Evolutionary conservation across 305 asterid species (phyloP).

Genomic region (Andrographis paniculata): DNA sequence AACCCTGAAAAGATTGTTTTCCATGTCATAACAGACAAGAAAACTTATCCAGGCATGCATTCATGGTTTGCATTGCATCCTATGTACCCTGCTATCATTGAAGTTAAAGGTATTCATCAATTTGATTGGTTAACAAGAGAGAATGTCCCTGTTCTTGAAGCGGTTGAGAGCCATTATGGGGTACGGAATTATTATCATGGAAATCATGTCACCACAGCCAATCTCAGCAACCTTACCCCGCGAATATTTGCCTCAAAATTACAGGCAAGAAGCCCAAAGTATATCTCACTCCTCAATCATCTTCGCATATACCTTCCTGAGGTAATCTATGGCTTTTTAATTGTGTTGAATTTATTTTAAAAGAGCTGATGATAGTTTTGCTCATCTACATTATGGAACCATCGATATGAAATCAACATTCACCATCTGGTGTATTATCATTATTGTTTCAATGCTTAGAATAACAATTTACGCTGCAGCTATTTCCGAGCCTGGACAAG

Average conservation of each 20-base stretch:
- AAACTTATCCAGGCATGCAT: slow-evolving; percentile 99
- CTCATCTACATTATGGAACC: too few relatives aligned
- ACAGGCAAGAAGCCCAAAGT: slow-evolving; percentile 96
- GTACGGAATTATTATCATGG: slow-evolving; percentile 97
- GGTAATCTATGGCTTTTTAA: too few relatives aligned
- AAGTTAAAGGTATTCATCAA: slow-evolving; percentile 97
- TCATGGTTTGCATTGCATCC: slow-evolving; percentile 98
- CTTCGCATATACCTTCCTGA: slow-evolving; percentile 97
- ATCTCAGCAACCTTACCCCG: slow-evolving; percentile 82
- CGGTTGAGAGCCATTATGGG: slow-evolving; percentile 81
- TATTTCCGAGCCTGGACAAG: slow-evolving; percentile 60
- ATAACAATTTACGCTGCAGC: too few relatives aligned
- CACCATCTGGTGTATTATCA: too few relatives aligned
- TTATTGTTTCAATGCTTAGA: too few relatives aligned
- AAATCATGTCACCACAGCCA: slow-evolving; percentile 86
- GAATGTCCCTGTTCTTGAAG: slow-evolving; percentile 97
- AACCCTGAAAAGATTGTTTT: slow-evolving; percentile 78
- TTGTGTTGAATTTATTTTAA: too few relatives aligned
- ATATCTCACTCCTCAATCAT: slow-evolving; percentile 94
- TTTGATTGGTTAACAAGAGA: slow-evolving; percentile 98
- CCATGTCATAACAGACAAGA: slow-evolving; percentile 97
- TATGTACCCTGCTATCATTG: slow-evolving; percentile 79
- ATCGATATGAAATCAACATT: too few relatives aligned
- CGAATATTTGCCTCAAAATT: slow-evolving; percentile 89
- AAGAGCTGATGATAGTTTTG: too few relatives aligned